A percentile compares a stretch with the other conserved stretches of the same genome.
Evolutionary conservation across 129 eudicot genomes (phyloP).

Genomic region (Centella asiatica): DNA sequence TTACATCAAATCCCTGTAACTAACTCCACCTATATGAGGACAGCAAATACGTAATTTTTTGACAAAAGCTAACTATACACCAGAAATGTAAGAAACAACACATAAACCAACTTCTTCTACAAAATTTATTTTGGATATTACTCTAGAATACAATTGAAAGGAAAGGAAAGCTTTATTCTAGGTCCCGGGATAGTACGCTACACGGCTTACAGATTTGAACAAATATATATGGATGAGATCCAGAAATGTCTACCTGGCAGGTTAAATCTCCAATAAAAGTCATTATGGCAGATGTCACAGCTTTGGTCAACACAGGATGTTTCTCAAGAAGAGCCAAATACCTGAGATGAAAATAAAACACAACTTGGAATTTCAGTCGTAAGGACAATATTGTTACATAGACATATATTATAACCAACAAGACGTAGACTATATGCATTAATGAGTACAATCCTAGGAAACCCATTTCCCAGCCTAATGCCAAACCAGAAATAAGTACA

Average conservation of each 20-base stretch:
- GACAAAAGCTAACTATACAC: too few species aligned
- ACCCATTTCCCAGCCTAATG: not conserved
- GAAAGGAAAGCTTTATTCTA: too few species aligned
- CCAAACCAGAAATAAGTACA: not conserved
- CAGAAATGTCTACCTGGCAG: conserved; percentile 47
- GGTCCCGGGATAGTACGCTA: too few species aligned
- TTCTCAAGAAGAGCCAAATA: conserved; percentile 65
- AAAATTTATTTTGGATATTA: too few species aligned
- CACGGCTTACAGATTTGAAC: too few species aligned
- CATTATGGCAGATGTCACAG: conserved; percentile 75
- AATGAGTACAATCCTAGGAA: not conserved
- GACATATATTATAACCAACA: conserved; percentile 4
- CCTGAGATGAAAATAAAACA: conserved; percentile 35
- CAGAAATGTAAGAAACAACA: too few species aligned
- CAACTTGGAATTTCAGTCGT: not conserved
- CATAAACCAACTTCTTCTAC: too few species aligned
- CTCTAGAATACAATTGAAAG: too few species aligned
- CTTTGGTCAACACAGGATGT: conserved; percentile 72
- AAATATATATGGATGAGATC: not conserved
- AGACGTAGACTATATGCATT: not conserved
- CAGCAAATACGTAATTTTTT: too few species aligned
- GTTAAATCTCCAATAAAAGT: conserved; percentile 70
- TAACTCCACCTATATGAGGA: too few species aligned
- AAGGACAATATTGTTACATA: not conserved
- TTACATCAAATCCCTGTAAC: too few species aligned